A percentile compares a stretch with the other conserved stretches of the same genome.
Conservation (phyloP, 352 stramenopile genomes). For the Phytophthora sp. region DNA sequence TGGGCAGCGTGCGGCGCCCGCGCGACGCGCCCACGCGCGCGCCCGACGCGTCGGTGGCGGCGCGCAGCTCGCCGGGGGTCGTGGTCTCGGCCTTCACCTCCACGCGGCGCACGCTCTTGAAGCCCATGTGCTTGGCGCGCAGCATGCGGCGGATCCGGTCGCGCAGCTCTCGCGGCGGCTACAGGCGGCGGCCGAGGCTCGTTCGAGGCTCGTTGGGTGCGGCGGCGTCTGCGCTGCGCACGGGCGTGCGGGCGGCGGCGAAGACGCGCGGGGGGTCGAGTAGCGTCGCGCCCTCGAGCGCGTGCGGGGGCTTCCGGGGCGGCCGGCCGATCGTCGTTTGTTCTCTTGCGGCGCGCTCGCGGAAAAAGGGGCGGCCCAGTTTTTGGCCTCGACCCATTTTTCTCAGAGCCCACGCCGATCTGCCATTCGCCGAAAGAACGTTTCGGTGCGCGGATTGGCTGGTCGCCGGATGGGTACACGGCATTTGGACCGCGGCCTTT, state of each 20-base stretch:
- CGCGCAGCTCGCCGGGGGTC: conserved; percentile 77
- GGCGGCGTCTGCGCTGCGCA: conserved; percentile 1
- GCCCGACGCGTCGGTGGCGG: conserved; percentile 68
- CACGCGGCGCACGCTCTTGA: conserved; percentile 80
- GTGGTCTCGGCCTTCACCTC: conserved; percentile 90
- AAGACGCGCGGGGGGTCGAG: conserved; percentile 13
- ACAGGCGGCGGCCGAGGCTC: not conserved
- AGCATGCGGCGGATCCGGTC: conserved; percentile 52
- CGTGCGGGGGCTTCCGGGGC: conserved; percentile 12
- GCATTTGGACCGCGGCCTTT: no score
- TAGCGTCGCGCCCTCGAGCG: conserved; percentile 19
- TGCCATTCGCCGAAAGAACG: conserved; percentile 9
- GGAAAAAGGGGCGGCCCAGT: conserved; percentile 17
- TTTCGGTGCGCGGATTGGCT: not conserved
- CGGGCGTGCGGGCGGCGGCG: not conserved
- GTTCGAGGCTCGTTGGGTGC: not conserved
- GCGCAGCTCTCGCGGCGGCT: conserved; percentile 10
- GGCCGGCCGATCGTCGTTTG: conserved; percentile 40
- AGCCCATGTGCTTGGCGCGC: conserved; percentile 82
- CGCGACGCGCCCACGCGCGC: conserved; percentile 65
- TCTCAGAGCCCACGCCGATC: conserved; percentile 2
- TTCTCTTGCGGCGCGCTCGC: conserved; percentile 25
- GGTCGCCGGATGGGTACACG: no score
- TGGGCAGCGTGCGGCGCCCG: conserved; percentile 73
- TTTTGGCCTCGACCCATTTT: conserved; percentile 15